A percentile compares a stretch with the other conserved stretches of the same genome.
Evolutionary conservation across 2,329 filamentous ascomycete species (phyloP).

Genomic region (Diaporthe sp.): DNA sequence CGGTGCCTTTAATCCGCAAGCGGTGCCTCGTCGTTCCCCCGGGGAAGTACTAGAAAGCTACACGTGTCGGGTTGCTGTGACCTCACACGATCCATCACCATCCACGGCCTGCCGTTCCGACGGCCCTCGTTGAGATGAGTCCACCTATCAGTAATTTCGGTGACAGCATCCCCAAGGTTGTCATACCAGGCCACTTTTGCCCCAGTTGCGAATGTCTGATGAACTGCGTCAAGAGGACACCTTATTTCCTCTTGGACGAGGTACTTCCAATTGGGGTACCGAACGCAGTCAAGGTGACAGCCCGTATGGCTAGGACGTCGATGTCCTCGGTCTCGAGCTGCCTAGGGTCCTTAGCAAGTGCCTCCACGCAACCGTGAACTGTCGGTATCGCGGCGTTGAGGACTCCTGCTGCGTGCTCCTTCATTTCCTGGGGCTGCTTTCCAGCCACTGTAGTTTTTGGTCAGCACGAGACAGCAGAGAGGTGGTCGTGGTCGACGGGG

Average conservation of each 20-base stretch:
- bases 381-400: slow-evolving; percentile 13
- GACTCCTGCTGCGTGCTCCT: slow-evolving; percentile 15
- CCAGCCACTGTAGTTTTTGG: slow-evolving; percentile 2
- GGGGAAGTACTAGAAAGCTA: neutral
- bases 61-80: neutral
- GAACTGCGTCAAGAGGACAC: neutral
- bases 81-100: neutral
- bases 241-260: slow-evolving; percentile 1
- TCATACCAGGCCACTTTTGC: too few species aligned
- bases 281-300: slow-evolving; percentile 12
- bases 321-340: slow-evolving; percentile 21
- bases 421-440: slow-evolving; percentile 25
- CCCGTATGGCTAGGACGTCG: slow-evolving; percentile 4
- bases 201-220: too few species aligned
- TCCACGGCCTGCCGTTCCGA: neutral
- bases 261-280: slow-evolving; percentile 20
- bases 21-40: neutral
- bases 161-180: neutral
- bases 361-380: slow-evolving; percentile 15
- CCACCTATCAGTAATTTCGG: neutral
- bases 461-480: neutral
- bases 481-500: neutral
- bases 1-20: too few species aligned
- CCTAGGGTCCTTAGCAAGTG: slow-evolving; percentile 16
- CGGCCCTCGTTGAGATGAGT: neutral